phyloP scores from a whole-genome alignment of 1,284 basidiomycete species.

The Leucoagaricus sp. region DNA sequence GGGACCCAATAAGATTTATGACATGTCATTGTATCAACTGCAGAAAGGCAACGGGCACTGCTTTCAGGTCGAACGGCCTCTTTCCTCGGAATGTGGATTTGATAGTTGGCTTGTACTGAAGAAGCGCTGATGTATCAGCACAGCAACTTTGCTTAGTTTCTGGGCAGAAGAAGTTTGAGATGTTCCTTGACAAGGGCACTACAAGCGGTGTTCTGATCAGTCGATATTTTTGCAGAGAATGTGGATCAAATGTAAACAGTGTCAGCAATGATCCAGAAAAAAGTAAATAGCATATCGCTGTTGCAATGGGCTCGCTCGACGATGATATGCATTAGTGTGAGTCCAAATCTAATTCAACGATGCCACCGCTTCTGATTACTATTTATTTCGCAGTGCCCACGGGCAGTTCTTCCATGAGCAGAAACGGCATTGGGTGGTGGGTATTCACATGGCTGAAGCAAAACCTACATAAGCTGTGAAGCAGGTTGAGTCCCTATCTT shows the following conservation, averaged over 20 bases:
- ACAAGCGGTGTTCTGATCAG: conserved; percentile 14
- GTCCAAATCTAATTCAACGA: background rate
- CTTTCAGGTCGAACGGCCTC: conserved; percentile 38
- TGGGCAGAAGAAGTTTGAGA: conserved; percentile 7
- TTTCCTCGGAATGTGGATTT: conserved; percentile 33
- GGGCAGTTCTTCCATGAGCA: conserved; percentile 7
- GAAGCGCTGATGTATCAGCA: background rate
- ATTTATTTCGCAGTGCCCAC: conserved; percentile 5
- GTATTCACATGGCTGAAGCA: background rate
- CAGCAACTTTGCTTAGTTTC: conserved; percentile 9
- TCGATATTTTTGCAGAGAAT: conserved; percentile 13
- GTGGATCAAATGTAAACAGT: conserved; percentile 15
- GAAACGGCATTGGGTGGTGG: conserved; percentile 12
- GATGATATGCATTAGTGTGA: conserved; percentile 21
- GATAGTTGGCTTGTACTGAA: background rate
- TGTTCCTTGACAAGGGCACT: conserved; percentile 10
- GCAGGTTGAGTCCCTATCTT: no score
- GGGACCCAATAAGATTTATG: conserved; percentile 34
- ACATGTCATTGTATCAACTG: conserved; percentile 42
- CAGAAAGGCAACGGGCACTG: conserved; percentile 36
- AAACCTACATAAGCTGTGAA: conserved; percentile 7
- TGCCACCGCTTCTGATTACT: background rate
- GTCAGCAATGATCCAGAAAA: background rate
- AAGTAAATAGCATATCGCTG: conserved; percentile 11
- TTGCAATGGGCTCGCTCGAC: conserved; percentile 23